phyloP scores from a whole-genome alignment of 78 protist species.

The Dictyostelium citrinum region DNA sequence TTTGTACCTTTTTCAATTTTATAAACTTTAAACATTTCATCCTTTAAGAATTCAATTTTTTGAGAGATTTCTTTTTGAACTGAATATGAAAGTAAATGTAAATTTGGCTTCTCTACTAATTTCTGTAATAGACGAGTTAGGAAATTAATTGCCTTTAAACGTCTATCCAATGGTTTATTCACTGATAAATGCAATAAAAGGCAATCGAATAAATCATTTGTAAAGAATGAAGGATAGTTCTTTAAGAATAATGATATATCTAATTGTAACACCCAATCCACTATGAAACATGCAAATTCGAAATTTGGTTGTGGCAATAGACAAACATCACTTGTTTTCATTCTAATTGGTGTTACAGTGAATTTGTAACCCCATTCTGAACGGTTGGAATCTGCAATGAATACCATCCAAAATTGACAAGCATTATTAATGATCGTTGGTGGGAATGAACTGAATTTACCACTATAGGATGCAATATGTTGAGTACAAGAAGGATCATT shows the following conservation, averaged over 20 bases:
- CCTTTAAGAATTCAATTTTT: conserved; percentile 18
- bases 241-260: conserved; percentile 3
- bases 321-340: conserved; percentile 21
- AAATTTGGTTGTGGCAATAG: conserved; percentile 48
- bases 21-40: conserved; percentile 46
- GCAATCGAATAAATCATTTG: conserved; percentile 1
- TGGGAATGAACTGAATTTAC: conserved; percentile 27
- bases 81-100: not conserved
- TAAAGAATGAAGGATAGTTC: conserved; percentile 10
- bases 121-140: conserved; percentile 21
- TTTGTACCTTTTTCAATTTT: not conserved
- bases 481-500: conserved; percentile 53
- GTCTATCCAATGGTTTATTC: conserved; percentile 36
- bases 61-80: not conserved
- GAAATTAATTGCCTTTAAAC: conserved; percentile 45
- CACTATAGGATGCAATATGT: conserved; percentile 33
- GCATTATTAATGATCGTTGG: conserved; percentile 13
- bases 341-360: conserved; percentile 44
- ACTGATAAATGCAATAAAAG: conserved; percentile 4
- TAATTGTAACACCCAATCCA: conserved; percentile 56
- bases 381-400: conserved; percentile 12
- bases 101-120: not conserved
- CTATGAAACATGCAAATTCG: conserved; percentile 52
- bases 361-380: conserved; percentile 72
- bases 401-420: conserved; percentile 41